Evolutionary conservation across 345 rosid genomes (phyloP).

Genomic region (Sonneratia alba): DNA sequence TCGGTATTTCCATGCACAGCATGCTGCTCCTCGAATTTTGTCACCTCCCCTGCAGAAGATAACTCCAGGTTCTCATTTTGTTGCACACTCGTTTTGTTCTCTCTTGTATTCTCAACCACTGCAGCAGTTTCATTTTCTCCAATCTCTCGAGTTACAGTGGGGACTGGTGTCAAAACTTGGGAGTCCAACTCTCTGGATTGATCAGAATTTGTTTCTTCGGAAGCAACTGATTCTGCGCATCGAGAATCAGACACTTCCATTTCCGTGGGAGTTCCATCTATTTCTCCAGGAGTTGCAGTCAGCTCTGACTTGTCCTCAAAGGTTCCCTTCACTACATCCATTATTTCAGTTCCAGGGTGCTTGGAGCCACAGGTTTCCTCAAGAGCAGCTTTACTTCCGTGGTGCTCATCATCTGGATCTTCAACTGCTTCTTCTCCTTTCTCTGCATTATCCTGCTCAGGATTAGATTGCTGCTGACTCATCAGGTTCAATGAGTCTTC

Average conservation of each 20-base stretch:
- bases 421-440: neutral
- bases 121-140: neutral
- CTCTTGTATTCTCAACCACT: slow-evolving; percentile 3
- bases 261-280: neutral
- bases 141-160: neutral
- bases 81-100: slow-evolving; percentile 9
- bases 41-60: slow-evolving; percentile 7
- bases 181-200: neutral
- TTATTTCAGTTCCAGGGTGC: neutral
- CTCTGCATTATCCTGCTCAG: neutral
- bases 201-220: neutral
- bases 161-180: neutral
- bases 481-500: neutral
- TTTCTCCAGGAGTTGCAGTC: neutral
- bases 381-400: neutral
- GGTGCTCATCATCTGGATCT: neutral
- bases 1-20: neutral
- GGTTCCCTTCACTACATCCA: neutral
- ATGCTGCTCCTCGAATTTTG: slow-evolving; percentile 5
- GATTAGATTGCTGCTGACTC: neutral
- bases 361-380: neutral
- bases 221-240: neutral
- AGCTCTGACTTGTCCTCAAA: neutral
- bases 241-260: slow-evolving; percentile 1
- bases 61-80: slow-evolving; percentile 5